A percentile compares a stretch with the other conserved stretches of the same genome.
Evolutionary conservation across 2,329 filamentous ascomycete genomes (phyloP).

Genomic region (Xylariaceae sp.): DNA sequence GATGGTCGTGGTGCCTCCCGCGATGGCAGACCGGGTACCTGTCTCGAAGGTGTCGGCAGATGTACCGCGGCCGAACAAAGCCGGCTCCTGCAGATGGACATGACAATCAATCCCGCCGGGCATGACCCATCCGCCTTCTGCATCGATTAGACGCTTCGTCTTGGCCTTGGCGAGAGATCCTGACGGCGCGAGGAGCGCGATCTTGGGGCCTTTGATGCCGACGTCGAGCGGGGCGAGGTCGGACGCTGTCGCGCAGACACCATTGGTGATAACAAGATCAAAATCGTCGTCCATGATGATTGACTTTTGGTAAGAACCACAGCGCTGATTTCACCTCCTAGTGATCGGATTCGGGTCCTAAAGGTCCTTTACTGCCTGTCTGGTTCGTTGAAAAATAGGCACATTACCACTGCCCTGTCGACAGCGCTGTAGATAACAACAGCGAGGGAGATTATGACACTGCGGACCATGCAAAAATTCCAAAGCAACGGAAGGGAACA

Average conservation of each 20-base stretch:
- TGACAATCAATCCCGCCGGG: conserved; percentile 34
- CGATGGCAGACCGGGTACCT: conserved; percentile 50
- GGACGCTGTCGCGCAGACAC: conserved; percentile 37
- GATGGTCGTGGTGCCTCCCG: conserved; percentile 56
- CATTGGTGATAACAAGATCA: conserved; percentile 39
- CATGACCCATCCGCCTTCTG: conserved; percentile 39
- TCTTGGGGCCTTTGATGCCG: conserved; percentile 39
- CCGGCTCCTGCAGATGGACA: conserved; percentile 36
- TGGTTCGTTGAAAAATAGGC: too few relatives aligned
- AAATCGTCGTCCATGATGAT: conserved; percentile 22
- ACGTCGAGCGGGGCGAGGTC: conserved; percentile 38
- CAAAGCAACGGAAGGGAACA: too few relatives aligned
- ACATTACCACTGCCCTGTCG: too few relatives aligned
- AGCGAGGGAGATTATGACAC: too few relatives aligned
- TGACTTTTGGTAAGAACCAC: too few relatives aligned
- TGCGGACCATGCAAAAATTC: too few relatives aligned
- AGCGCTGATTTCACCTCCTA: too few relatives aligned
- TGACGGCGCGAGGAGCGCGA: conserved; percentile 34
- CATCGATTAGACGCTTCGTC: conserved; percentile 33
- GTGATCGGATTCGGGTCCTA: too few relatives aligned
- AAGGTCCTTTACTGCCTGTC: too few relatives aligned
- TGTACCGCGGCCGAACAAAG: conserved; percentile 28
- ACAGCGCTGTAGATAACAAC: too few relatives aligned
- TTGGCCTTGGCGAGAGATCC: conserved; percentile 26
- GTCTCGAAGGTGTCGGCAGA: conserved; percentile 33